Evolutionary conservation across 208 protist genomes (phyloP), one percentile per base, ranked within the genome.

Genomic region (Trypanosoma boissoni): DNA sequence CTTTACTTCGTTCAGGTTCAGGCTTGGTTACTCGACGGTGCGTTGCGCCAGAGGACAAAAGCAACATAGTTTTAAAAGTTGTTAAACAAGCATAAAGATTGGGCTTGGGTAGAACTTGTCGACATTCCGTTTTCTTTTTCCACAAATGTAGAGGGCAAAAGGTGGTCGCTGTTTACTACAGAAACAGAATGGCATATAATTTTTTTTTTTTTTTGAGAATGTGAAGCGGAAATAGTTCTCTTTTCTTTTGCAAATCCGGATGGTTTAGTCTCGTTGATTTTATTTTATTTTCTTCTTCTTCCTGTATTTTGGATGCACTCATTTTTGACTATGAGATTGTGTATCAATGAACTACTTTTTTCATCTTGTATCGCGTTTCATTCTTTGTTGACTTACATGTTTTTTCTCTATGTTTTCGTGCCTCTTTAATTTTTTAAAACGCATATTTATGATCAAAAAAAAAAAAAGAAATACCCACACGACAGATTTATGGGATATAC

Each of bases 11-110:
- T 65, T 26, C 74, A 71, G 9, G 48, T 83, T 18, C 31, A 54
- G 42, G 65, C 49, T 14, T 93, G 86, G 86, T 49, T 64, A 1
- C 42, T 82, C 41, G 68, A 81, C 43, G 79, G 82, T 42, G 72
- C 89, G 31, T 58, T 75, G 21, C 60, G 74, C 57, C 86, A 93
- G 72, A 90, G 86, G 86, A 78, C 86, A 1, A 93, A 93, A 55
- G 67, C 80, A 12, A 93, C 86, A 23, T 77, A 78, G 53, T 61
- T 93, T 20, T 82, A 80, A 31, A 76, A 76, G 0, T 54, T 88
- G 34, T 58, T 88, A 12, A 75, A 88, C 24, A 64, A 56, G 27
- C 32, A 56, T 3, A 64, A 23, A 21, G 28, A 48, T 21, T 18
- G 24, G 29, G 36, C 5, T 16, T 46, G 29, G 29, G 20, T 63